Percentiles rank a stretch among this genome's conserved stretches.
Evolutionary conservation across 352 stramenopile genomes (phyloP).

Genomic region (Globisporangium acanthophoron): DNA sequence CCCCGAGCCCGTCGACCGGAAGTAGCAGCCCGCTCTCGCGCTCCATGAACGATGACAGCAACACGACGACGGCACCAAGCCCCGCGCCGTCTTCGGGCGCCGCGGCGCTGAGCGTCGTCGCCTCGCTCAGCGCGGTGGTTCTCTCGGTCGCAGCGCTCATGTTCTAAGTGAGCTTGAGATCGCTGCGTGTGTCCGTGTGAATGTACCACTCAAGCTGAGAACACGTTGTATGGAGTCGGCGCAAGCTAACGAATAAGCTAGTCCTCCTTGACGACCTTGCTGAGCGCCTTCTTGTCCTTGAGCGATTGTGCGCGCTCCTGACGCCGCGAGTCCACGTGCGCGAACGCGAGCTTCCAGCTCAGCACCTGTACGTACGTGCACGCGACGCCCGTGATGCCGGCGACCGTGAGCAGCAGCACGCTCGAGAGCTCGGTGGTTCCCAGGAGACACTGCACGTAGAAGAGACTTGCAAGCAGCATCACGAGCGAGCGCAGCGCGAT

Average conservation of each 20-base stretch:
- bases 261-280: conserved; percentile 12
- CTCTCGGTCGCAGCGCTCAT: conserved; percentile 9
- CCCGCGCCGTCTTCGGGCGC: conserved; percentile 4
- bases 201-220: neutral
- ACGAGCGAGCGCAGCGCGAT: conserved; percentile 19
- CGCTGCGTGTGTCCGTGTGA: neutral
- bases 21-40: too few relatives aligned
- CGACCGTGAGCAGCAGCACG: conserved; percentile 27
- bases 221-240: neutral
- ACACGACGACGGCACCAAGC: conserved; percentile 4
- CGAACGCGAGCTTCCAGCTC: conserved; percentile 49
- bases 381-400: conserved; percentile 30
- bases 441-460: conserved; percentile 22
- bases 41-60: neutral
- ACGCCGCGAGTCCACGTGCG: conserved; percentile 24
- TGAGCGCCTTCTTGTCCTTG: conserved; percentile 19
- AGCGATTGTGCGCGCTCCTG: conserved; percentile 15
- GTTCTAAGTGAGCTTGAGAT: conserved; percentile 7
- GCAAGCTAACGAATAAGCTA: neutral
- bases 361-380: conserved; percentile 57
- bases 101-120: conserved; percentile 7
- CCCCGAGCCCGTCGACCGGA: too few relatives aligned
- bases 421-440: conserved; percentile 22
- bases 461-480: conserved; percentile 15
- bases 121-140: conserved; percentile 10